Evolutionary conservation across 768 basidiomycete genomes (phyloP).

Genomic region (Cystofilobasidium bisporidii): DNA sequence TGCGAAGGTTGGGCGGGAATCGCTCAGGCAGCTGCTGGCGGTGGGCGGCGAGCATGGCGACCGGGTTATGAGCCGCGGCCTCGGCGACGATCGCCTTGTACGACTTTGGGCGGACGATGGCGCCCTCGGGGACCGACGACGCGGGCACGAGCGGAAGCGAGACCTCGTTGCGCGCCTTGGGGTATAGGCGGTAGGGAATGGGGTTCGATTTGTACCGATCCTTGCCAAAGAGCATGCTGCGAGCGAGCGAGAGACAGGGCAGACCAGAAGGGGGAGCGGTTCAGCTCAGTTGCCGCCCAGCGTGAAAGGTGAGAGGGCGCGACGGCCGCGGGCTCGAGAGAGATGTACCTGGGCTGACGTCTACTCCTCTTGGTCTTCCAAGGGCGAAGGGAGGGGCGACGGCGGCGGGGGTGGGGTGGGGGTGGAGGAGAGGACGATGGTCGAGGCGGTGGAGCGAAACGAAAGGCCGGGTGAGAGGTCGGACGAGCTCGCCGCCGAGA

Average conservation of each 20-base stretch:
- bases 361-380: too few relatives aligned
- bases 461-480: too few relatives aligned
- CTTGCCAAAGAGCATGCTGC: conserved; percentile 11
- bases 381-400: too few relatives aligned
- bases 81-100: neutral
- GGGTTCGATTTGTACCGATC: conserved; percentile 11
- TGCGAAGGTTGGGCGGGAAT: conserved; percentile 17
- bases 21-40: neutral
- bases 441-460: too few relatives aligned
- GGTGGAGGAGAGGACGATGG: too few relatives aligned
- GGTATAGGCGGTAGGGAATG: conserved; percentile 18
- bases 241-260: neutral
- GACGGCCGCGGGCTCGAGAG: too few relatives aligned
- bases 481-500: too few relatives aligned
- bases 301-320: too few relatives aligned
- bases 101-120: conserved; percentile 3
- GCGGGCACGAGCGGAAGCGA: conserved; percentile 11
- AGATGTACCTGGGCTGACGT: too few relatives aligned
- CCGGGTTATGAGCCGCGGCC: conserved; percentile 2
- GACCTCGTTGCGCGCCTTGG: neutral
- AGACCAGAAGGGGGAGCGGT: too few relatives aligned
- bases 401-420: too few relatives aligned
- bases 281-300: too few relatives aligned
- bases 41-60: conserved; percentile 10
- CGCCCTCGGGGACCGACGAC: neutral